These are phyloP conservation scores for Aegilops longissima DNA, from an alignment of 176 grass and related monocot species.

Conservation along the genomic window DNA sequence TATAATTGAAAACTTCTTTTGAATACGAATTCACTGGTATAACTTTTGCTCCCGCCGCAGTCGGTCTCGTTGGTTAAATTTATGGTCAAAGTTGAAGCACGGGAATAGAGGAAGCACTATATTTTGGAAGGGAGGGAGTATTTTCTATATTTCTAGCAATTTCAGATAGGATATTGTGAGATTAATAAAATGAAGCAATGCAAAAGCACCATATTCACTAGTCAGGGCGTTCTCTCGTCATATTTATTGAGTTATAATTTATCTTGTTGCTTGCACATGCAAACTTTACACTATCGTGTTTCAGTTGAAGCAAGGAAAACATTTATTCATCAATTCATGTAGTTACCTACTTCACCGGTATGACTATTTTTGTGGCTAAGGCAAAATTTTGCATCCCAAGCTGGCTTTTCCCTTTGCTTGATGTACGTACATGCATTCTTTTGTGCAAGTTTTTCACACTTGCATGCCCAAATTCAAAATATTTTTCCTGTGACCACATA, in stretches of 20 bases:
- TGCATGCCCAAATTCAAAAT: background rate
- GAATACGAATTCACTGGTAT: too few species aligned
- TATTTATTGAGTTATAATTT: background rate
- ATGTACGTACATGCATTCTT: constrained; percentile 11
- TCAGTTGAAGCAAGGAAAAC: constrained; percentile 16
- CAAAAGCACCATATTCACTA: constrained; percentile 14
- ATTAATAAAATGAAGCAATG: constrained; percentile 26
- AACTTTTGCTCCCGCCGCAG: too few species aligned
- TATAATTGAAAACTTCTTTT: too few species aligned
- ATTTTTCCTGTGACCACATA: background rate
- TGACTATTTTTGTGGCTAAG: constrained; percentile 6
- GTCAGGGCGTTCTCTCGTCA: background rate
- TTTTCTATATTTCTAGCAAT: constrained; percentile 18
- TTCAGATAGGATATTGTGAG: background rate
- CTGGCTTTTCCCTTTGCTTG: constrained; percentile 16
- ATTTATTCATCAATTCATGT: constrained; percentile 23
- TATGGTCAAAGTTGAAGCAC: too few species aligned
- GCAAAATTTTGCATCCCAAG: background rate
- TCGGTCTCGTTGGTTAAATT: too few species aligned
- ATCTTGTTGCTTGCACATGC: background rate
- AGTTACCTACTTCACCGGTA: background rate
- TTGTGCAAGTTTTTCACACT: background rate
- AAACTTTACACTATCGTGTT: background rate
- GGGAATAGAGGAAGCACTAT: too few species aligned
- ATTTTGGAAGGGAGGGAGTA: background rate